phyloP scores from a whole-genome alignment of 441 rosid species.

The Capsella rubella region DNA sequence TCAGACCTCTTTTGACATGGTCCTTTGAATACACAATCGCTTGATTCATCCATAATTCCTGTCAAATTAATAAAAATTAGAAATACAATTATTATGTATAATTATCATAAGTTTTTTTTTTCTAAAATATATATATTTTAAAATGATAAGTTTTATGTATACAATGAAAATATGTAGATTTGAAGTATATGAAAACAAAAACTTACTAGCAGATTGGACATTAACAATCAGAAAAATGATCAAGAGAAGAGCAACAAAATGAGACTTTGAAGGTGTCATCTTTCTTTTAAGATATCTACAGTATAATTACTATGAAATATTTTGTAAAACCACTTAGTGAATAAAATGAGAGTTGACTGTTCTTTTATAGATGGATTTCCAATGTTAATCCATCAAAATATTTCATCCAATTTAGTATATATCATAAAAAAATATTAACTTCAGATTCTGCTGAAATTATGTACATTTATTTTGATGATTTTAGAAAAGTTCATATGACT shows the following conservation, averaged over 20 bases:
- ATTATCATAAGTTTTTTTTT: no score
- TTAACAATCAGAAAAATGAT: not conserved
- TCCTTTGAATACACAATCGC: conserved; percentile 27
- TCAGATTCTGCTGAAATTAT: not conserved
- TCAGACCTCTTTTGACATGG: conserved; percentile 22
- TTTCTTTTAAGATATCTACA: not conserved
- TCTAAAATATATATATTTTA: not conserved
- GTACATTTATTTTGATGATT: no score
- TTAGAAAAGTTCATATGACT: no score
- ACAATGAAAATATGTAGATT: not conserved
- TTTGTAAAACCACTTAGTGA: not conserved
- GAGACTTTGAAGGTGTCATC: not conserved
- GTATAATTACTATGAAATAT: not conserved
- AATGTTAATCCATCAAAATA: no score
- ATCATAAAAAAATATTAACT: no score
- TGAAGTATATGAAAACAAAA: not conserved
- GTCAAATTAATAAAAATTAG: no score
- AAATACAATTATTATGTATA: no score
- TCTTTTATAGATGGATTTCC: not conserved
- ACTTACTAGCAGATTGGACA: conserved; percentile 22
- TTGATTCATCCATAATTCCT: not conserved
- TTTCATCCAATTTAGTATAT: no score
- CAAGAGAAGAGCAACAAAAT: conserved; percentile 8
- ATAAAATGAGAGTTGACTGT: no score
- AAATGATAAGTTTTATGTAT: not conserved